Base-by-base conservation (phyloP, 257 asterid species). In the Penstemon eatonii region DNA sequence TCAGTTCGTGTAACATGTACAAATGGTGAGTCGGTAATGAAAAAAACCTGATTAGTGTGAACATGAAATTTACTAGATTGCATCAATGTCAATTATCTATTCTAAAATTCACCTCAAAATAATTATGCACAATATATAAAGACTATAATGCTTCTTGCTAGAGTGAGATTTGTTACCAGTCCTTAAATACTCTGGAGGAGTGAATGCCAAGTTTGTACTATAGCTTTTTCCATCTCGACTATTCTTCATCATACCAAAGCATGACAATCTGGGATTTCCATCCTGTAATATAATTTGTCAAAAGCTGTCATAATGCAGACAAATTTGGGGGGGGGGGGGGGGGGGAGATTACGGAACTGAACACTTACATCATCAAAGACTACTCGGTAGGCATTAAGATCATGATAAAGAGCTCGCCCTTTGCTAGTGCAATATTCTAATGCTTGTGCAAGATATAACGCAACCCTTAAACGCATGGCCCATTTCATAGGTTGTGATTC, bases 381-480 rank as follows among this genome's bases (percentile, higher is more conserved):
- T 65, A 91, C 74, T 78, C 96, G 85, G 79, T 91, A 93, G 71
- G 99, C 97, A 85, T 93, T 93, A 56, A 93, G 94, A 78, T 93
- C 99, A 60, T 93, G 99, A 82, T 93, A 93, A 70, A 93, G 96
- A 52, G 89, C 84, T 13, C 97, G 87, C 54, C 96, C 97, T 86
- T 79, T 90, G 86, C 74, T 79, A 2, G 92, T 90, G 81, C 99
- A 93, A 76, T 86, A 90, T 73, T 93, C 96, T 56, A 90, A 81
- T 49, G 96, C 99, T 80, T 93, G 94, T 8, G 95, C 97, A 69
- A 90, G 81, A 82, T 75, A 93, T 11, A 88, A 79, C 66, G 97
- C 95, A 67, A 93, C 99, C 77, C 99, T 85, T 78, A 93, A 81
- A 66, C 99, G 86, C 96, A 93, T 90, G n/a, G 97, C 90, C 97